Evolutionary conservation across 768 basidiomycete genomes (phyloP).

Genomic region (Suillus americanus): DNA sequence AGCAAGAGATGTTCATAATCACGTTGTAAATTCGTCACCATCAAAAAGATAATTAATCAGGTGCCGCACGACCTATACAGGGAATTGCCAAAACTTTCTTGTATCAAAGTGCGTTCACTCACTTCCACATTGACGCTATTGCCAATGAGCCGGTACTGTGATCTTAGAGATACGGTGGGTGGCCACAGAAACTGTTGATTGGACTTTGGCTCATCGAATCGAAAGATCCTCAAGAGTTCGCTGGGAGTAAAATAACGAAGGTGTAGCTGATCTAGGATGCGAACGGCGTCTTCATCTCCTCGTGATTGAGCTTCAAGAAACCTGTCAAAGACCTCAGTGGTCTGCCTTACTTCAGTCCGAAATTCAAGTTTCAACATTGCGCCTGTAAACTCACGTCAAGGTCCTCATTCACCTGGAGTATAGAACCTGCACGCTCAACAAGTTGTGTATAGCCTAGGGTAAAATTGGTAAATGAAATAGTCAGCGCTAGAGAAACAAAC

Average conservation of each 20-base stretch:
- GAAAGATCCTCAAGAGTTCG: conserved; percentile 70
- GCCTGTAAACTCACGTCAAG: conserved; percentile 51
- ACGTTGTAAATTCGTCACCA: conserved; percentile 14
- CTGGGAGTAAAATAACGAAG: conserved; percentile 76
- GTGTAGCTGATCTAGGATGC: conserved; percentile 55
- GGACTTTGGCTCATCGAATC: conserved; percentile 39
- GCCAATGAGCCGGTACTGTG: conserved; percentile 75
- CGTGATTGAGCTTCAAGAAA: conserved; percentile 48
- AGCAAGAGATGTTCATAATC: neutral
- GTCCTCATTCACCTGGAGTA: conserved; percentile 67
- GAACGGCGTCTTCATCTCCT: conserved; percentile 44
- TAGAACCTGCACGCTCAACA: conserved; percentile 76
- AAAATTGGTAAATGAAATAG: neutral
- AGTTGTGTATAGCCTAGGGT: conserved; percentile 68
- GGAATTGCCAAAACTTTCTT: neutral
- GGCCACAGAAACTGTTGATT: conserved; percentile 60
- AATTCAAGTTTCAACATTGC: neutral
- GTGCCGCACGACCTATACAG: conserved; percentile 43
- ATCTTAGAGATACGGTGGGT: conserved; percentile 54
- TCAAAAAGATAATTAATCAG: conserved; percentile 60
- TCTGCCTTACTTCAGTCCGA: conserved; percentile 40
- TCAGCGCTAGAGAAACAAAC: conserved; percentile 31
- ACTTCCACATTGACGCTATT: conserved; percentile 83
- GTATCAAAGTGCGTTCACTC: conserved; percentile 1
- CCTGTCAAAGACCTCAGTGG: conserved; percentile 52